Base-by-base conservation (phyloP, 2,329 filamentous ascomycete species). In the Aureobasidium sp. region DNA sequence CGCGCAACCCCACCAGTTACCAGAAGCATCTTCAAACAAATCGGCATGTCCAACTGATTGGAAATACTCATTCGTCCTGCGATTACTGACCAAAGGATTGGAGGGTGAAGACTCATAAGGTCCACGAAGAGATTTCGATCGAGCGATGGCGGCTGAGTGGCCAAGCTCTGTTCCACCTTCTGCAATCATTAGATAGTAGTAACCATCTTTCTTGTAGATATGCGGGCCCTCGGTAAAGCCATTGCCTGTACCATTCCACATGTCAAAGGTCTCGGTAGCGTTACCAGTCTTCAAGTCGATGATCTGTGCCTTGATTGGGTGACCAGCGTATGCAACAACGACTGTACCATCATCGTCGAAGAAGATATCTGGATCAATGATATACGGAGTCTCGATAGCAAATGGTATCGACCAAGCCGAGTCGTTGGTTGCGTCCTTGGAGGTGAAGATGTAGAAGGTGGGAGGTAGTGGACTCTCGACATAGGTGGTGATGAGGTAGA, bases 11-110 rank as follows among this genome's bases (percentile, higher is more conserved):
- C 85, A 88, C 87, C 87, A 89, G 36, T 84, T 81, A 0, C 82
- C 84, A 0, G 69, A 42, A 0, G 68, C 68, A 66, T 89, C 87
- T 55, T 86, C 81, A 67, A 89, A 88, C 2, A 89, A 67, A 67
- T 89, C 87, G 0, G 84, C 83, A 62, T 89, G 87, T 0, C 87
- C 87, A 0, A 87, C 82, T 1, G 85, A 85, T 68, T 88, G 86
- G 65, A 71, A 78, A 77, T 77, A 74, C 33, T 71, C 65, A 4
- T 64, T 69, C 7, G 71, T 76, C 38, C 71, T 72, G 25, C 67
- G 65, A 25, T 71, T 71, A 0, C 70, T 73, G 18, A 73, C 55
- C 18, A 76, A 68, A 2, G 74, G 74, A 40, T 76, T 77, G 13
- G 64, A 54, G 13, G 68, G 66, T 50, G 71, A 66, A 9, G 53